Evolutionary conservation across 192 early-diverging fungal genomes (phyloP).

Genomic region (Podochytrium sp.): DNA sequence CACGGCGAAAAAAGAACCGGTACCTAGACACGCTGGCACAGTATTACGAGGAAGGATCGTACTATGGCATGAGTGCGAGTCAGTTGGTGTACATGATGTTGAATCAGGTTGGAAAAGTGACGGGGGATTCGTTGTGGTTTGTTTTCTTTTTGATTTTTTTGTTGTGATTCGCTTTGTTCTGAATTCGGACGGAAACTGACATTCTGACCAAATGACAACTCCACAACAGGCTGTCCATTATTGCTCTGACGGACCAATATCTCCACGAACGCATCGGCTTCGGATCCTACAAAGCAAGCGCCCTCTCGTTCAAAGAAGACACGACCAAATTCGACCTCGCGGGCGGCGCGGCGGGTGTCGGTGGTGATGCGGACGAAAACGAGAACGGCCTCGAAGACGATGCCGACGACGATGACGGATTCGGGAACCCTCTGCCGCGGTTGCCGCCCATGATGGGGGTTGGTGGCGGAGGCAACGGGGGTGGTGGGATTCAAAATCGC

Average conservation of each 20-base stretch:
- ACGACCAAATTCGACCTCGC: conserved; percentile 61
- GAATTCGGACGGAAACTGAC: neutral
- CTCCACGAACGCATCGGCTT: conserved; percentile 73
- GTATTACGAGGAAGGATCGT: conserved; percentile 83
- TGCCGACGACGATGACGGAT: conserved; percentile 8
- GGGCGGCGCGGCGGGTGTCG: conserved; percentile 21
- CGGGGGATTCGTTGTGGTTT: conserved; percentile 79
- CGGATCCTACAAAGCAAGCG: conserved; percentile 65
- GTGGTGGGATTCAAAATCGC: neutral
- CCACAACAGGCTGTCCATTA: conserved; percentile 71
- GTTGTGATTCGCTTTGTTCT: no score
- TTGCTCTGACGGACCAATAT: conserved; percentile 81
- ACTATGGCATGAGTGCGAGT: conserved; percentile 75
- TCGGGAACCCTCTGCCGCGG: neutral
- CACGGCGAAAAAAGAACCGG: conserved; percentile 46
- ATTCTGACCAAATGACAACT: neutral
- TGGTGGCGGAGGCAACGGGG: neutral
- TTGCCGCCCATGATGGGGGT: neutral
- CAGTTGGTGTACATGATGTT: conserved; percentile 75
- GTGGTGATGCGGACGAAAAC: conserved; percentile 7
- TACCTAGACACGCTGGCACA: conserved; percentile 62
- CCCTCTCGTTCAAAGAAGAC: conserved; percentile 70
- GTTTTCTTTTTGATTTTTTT: no score
- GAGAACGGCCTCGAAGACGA: neutral
- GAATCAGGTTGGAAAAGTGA: conserved; percentile 71